These are phyloP conservation scores for Beauveria sp. DNA, from an alignment of 2,329 filamentous ascomycete genomes.

Conservation along the genomic window DNA sequence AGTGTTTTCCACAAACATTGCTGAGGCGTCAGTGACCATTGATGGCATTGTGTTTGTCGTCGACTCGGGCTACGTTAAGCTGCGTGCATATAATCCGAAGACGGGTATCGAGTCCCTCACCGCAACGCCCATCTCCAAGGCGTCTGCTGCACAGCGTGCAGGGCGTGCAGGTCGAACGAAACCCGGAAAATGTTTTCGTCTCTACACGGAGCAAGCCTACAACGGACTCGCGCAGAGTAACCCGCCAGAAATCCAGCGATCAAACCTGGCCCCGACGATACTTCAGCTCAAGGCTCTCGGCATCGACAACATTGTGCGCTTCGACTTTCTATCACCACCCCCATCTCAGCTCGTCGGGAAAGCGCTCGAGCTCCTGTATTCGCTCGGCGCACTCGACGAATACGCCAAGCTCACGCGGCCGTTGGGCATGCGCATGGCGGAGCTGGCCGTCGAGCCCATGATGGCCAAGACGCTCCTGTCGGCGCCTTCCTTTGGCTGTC, in stretches of 20 bases:
- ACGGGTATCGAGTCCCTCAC: slow-evolving; percentile 87
- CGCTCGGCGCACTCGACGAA: slow-evolving; percentile 77
- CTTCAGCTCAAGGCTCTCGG: slow-evolving; percentile 91
- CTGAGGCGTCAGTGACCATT: slow-evolving; percentile 92
- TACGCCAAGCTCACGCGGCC: slow-evolving; percentile 87
- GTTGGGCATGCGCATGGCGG: slow-evolving; percentile 84
- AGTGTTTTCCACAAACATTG: slow-evolving; percentile 90
- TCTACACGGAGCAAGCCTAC: slow-evolving; percentile 77
- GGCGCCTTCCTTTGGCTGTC: slow-evolving; percentile 65
- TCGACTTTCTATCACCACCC: slow-evolving; percentile 81
- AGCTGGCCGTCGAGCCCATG: slow-evolving; percentile 90
- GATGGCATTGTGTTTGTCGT: slow-evolving; percentile 86
- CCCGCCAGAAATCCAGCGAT: slow-evolving; percentile 84
- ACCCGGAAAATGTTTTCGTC: slow-evolving; percentile 86
- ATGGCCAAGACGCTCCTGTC: slow-evolving; percentile 82
- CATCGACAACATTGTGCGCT: slow-evolving; percentile 88
- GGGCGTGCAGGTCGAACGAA: slow-evolving; percentile 84
- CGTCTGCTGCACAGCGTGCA: slow-evolving; percentile 84
- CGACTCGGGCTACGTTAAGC: slow-evolving; percentile 85
- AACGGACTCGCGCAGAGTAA: slow-evolving; percentile 60
- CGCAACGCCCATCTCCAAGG: slow-evolving; percentile 75
- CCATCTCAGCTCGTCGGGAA: slow-evolving; percentile 78
- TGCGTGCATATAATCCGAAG: slow-evolving; percentile 74
- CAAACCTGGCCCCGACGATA: slow-evolving; percentile 80
- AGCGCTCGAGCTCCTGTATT: slow-evolving; percentile 80